These are phyloP conservation scores for Dimargaris verticillata DNA, from an alignment of 192 early-diverging fungal species.

Conservation along the genomic window DNA sequence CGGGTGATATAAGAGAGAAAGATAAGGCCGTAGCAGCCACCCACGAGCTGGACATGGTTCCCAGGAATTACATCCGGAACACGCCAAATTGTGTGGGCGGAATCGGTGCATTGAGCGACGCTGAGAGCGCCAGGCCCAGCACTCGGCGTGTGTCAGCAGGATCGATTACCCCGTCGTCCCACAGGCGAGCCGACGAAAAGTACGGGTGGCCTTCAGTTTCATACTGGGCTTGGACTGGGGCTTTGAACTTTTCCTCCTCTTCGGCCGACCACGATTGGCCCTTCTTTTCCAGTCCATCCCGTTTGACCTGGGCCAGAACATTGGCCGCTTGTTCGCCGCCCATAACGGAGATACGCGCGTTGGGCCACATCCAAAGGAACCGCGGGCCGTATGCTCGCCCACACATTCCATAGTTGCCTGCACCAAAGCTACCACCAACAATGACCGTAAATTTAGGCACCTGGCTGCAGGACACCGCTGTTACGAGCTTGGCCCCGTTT, in stretches of 20 bases:
- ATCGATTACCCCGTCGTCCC: conserved; percentile 92
- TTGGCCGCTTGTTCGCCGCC: conserved; percentile 91
- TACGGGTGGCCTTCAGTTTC: conserved; percentile 93
- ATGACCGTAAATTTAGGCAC: conserved; percentile 91
- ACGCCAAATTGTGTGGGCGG: conserved; percentile 74
- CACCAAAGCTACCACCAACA: conserved; percentile 57
- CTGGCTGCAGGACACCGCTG: conserved; percentile 78
- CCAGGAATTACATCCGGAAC: conserved; percentile 73
- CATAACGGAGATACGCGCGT: conserved; percentile 89
- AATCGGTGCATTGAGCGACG: conserved; percentile 54
- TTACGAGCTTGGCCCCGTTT: conserved; percentile 93
- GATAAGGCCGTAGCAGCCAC: too few relatives aligned
- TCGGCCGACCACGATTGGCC: conserved; percentile 59
- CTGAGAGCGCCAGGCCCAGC: conserved; percentile 69
- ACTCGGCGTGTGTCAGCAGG: conserved; percentile 76
- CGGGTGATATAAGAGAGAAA: too few relatives aligned
- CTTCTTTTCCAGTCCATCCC: conserved; percentile 62
- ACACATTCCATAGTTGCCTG: conserved; percentile 97
- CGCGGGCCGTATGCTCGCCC: conserved; percentile 82
- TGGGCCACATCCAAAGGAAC: conserved; percentile 96
- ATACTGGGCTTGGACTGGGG: conserved; percentile 63
- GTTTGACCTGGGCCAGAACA: conserved; percentile 74
- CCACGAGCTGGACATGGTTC: too few relatives aligned
- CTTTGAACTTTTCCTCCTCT: conserved; percentile 68
- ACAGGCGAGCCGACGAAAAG: conserved; percentile 71